Conservation (phyloP, 371 early-diverging fungal genomes). For the Parasitella parasitica region DNA sequence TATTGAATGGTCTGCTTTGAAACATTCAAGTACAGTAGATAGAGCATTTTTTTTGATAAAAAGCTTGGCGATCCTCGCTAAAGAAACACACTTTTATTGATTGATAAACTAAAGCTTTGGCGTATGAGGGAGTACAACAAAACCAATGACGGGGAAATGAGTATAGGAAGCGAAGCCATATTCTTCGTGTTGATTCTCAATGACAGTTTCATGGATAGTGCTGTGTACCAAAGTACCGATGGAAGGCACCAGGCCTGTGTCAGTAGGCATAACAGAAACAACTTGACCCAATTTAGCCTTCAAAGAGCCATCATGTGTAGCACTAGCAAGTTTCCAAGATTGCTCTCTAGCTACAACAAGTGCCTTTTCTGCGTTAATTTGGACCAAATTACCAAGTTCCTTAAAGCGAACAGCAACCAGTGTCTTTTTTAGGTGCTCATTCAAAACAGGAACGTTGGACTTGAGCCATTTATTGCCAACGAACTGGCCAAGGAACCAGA, state of each 20-base stretch:
- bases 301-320: constrained; percentile 16
- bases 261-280: constrained; percentile 47
- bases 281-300: constrained; percentile 33
- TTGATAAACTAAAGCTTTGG: constrained; percentile 9
- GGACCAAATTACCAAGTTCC: background rate
- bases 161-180: constrained; percentile 11
- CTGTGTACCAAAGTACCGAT: constrained; percentile 39
- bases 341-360: constrained; percentile 10
- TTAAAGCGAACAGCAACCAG: constrained; percentile 15
- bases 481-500: background rate
- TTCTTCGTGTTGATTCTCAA: constrained; percentile 29
- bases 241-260: constrained; percentile 47
- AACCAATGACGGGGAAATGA: constrained; percentile 18
- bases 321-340: background rate
- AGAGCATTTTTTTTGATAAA: too few relatives aligned
- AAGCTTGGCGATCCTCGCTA: too few relatives aligned
- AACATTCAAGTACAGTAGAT: too few relatives aligned
- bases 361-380: constrained; percentile 1
- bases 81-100: too few relatives aligned
- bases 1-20: too few relatives aligned
- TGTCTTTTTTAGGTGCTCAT: constrained; percentile 33
- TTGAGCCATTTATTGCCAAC: constrained; percentile 3
- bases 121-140: constrained; percentile 6
- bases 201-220: constrained; percentile 23
- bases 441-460: constrained; percentile 4